Evolutionary conservation across 208 protist species (phyloP), one percentile per base, ranked within the genome.

Genomic region (Porcisia hertigi): DNA sequence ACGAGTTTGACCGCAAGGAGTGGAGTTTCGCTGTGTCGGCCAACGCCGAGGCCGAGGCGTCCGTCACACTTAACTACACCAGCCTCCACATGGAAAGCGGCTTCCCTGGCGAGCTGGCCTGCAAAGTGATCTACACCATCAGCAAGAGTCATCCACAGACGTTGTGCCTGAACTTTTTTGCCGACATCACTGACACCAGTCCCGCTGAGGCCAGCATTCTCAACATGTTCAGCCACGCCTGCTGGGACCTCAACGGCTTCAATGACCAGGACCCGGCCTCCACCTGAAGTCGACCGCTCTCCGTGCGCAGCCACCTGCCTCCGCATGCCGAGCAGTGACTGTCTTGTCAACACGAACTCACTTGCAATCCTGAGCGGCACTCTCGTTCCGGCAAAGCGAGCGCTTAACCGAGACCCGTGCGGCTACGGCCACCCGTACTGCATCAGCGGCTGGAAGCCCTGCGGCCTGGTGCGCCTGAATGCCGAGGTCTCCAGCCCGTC

Each of bases 241-340:
- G 89, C 73, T 89, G 88, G 88, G 89, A 89, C 65, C 80, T 92
- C 34, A 89, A 92, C 79, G 85, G 85, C 23, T 53, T 92, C 25
- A 77, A 82, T 23, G 54, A 73, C 14, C 69, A 62, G 58, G 57
- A 75, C 65, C n/a, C 71, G 3, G 62, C 39, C 57, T 8, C 14
- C n/a, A 47, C 63, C 23, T 70, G 49, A 54, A 72, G 1, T 66
- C 79, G 76, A 39, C 74, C 84, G 25, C 65, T 69, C 54, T 54
- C 69, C 20, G 69, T 88, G 69, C 45, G 66, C 63, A 87, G 88
- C 73, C 75, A 82, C n/a, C 71, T 53, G 71, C 47, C 81, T 91
- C 5, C 75, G 77, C 39, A 77, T 91, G 60, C 79, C 84, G 34
- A 49, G 62, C 67, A 73, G 71, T 66, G 63, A 74, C 65, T 30